phyloP scores from a whole-genome alignment of 768 basidiomycete species.

The Mycena indigotica region DNA sequence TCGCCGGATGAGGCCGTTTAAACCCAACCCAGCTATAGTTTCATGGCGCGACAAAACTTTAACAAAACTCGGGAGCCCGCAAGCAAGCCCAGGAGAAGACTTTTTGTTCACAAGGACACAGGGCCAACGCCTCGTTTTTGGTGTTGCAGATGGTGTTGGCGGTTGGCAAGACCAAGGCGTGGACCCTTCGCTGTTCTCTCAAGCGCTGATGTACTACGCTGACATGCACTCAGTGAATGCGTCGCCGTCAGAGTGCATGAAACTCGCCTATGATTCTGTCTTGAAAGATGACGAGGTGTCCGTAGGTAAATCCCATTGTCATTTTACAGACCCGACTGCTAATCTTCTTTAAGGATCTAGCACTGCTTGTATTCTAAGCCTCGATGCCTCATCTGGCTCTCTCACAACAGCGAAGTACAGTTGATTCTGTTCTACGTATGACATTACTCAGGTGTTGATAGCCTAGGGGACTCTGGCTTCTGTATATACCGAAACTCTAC shows the following conservation, averaged over 20 bases:
- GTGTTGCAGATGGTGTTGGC: conserved; percentile 91
- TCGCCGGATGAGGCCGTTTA: conserved; percentile 48
- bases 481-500: conserved; percentile 52
- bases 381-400: conserved; percentile 74
- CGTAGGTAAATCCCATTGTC: too few species aligned
- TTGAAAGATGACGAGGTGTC: conserved; percentile 65
- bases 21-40: conserved; percentile 58
- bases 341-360: conserved; percentile 64
- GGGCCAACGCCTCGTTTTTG: conserved; percentile 71
- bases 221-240: conserved; percentile 69
- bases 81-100: conserved; percentile 49
- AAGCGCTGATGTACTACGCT: conserved; percentile 88
- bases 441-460: conserved; percentile 9
- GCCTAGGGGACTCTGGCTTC: conserved; percentile 12
- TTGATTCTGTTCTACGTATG: conserved; percentile 1
- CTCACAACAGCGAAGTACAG: conserved; percentile 75
- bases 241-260: conserved; percentile 76
- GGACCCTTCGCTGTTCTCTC: conserved; percentile 88
- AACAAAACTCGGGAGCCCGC: conserved; percentile 35
- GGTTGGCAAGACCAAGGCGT: conserved; percentile 86
- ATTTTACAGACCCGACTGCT: too few species aligned
- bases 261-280: conserved; percentile 72
- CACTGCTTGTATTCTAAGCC: conserved; percentile 74
- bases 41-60: conserved; percentile 72
- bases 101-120: conserved; percentile 36